phyloP scores from a whole-genome alignment of 495 filamentous ascomycete species.

The Neurospora sp. region DNA sequence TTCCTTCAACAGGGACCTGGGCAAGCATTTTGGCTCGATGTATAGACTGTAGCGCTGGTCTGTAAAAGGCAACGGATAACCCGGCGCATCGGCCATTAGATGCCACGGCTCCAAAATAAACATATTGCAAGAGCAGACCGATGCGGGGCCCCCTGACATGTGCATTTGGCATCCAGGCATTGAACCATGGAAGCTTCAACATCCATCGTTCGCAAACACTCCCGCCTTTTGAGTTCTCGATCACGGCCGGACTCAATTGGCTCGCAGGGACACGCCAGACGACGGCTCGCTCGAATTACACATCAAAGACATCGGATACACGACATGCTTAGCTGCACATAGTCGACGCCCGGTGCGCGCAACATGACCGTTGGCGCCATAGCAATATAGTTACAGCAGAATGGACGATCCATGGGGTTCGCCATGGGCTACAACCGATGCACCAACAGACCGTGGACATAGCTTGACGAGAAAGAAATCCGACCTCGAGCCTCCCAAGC shows the following conservation, averaged over 20 bases:
- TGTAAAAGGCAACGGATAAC: not conserved
- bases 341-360: constrained; percentile 3
- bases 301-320: not conserved
- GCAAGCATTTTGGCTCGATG: not conserved
- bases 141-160: not conserved
- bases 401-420: constrained; percentile 53
- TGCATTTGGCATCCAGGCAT: not conserved
- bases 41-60: not conserved
- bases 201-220: not conserved
- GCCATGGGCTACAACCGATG: constrained; percentile 35
- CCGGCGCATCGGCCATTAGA: not conserved
- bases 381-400: constrained; percentile 8
- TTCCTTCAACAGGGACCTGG: not conserved
- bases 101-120: not conserved
- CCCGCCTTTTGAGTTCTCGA: not conserved
- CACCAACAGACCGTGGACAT: constrained; percentile 19
- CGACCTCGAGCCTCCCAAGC: constrained; percentile 34
- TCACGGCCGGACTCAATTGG: not conserved
- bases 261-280: not conserved
- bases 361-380: constrained; percentile 19
- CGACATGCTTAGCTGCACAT: constrained; percentile 8
- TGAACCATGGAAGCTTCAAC: not conserved
- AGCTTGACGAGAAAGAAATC: constrained; percentile 22
- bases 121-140: not conserved
- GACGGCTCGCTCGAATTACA: not conserved